phyloP scores from a whole-genome alignment of 2,329 filamentous ascomycete genomes.

The Alternaria triticimaculans region DNA sequence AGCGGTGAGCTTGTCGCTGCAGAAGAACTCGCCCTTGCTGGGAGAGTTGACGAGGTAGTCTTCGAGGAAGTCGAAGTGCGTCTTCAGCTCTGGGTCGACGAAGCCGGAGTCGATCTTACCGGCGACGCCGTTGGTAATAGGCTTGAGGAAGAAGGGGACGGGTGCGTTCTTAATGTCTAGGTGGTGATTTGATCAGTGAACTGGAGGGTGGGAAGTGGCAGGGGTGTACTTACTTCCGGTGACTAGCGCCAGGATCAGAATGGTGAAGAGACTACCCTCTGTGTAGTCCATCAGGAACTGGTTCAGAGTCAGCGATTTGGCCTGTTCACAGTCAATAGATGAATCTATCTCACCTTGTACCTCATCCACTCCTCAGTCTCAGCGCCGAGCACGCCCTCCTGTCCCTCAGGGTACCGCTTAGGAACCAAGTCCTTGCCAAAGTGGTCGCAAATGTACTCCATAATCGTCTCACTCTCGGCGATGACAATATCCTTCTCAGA shows the following conservation, averaged over 20 bases:
- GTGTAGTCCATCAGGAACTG: constrained; percentile 72
- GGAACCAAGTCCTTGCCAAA: constrained; percentile 63
- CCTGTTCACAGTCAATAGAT: too few relatives aligned
- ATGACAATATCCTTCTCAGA: constrained; percentile 65
- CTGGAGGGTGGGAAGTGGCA: background rate
- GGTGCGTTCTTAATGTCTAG: constrained; percentile 56
- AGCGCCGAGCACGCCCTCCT: constrained; percentile 61
- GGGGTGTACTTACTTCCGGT: constrained; percentile 49
- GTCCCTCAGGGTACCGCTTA: constrained; percentile 58
- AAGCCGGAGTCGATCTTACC: constrained; percentile 54
- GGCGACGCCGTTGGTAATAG: constrained; percentile 65
- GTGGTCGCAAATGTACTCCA: constrained; percentile 80
- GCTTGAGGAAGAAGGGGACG: constrained; percentile 73
- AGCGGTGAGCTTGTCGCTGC: constrained; percentile 56
- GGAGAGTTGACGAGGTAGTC: constrained; percentile 56
- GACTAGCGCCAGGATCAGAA: constrained; percentile 70
- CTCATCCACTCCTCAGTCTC: constrained; percentile 68
- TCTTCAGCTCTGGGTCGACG: constrained; percentile 56
- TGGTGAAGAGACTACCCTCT: constrained; percentile 82
- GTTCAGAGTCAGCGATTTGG: constrained; percentile 38
- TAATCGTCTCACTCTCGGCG: constrained; percentile 81
- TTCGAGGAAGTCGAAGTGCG: constrained; percentile 60
- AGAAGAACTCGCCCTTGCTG: constrained; percentile 58
- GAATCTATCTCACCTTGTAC: constrained; percentile 51
- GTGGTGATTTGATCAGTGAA: too few relatives aligned